Conservation (phyloP, 208 protist genomes). For the Strigomonas culicis region DNA sequence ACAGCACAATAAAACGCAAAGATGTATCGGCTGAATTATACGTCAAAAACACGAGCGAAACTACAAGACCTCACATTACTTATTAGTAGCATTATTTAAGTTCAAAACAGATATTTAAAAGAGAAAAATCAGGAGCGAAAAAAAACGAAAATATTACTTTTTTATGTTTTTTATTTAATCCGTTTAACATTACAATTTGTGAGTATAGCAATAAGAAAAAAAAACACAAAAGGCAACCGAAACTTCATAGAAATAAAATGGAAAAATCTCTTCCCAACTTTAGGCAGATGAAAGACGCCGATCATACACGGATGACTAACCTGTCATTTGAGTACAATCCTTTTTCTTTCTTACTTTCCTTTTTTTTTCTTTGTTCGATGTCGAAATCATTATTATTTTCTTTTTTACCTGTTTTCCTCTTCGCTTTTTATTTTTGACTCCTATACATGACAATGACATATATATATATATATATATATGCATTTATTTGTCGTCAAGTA, state of each 20-base stretch:
- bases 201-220: constrained; percentile 4
- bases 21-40: background rate
- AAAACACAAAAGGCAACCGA: background rate
- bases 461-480: background rate
- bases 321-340: background rate
- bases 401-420: too few relatives aligned
- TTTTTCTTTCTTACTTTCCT: background rate
- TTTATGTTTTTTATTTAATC: constrained; percentile 1
- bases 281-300: too few relatives aligned
- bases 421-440: too few relatives aligned
- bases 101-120: too few relatives aligned
- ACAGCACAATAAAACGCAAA: background rate
- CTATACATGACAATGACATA: background rate
- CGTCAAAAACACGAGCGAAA: too few relatives aligned
- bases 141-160: background rate
- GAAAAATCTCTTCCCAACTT: background rate
- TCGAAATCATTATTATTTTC: background rate
- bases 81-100: too few relatives aligned
- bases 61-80: too few relatives aligned
- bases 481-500: background rate
- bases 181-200: background rate
- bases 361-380: background rate
- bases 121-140: background rate
- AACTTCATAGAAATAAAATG: background rate
- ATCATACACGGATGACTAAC: too few relatives aligned